Evolutionary conservation across 1,139 yeast species (phyloP).

Genomic region (Saccharomyces pastorianus): DNA sequence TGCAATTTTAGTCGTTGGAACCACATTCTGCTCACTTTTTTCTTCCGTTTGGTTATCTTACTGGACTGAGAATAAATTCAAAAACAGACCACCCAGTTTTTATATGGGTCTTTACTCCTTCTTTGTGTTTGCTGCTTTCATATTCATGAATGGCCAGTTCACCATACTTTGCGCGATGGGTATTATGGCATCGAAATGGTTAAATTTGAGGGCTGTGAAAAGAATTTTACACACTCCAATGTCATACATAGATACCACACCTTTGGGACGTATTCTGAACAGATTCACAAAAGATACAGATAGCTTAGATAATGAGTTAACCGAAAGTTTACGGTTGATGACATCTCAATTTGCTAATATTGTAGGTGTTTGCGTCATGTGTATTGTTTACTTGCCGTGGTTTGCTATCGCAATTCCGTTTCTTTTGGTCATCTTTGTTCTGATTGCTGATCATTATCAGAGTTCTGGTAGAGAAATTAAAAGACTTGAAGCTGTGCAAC

Average conservation of each 20-base stretch:
- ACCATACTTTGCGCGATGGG: conserved; percentile 48
- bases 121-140: conserved; percentile 42
- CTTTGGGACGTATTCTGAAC: conserved; percentile 62
- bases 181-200: conserved; percentile 37
- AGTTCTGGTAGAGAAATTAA: conserved; percentile 78
- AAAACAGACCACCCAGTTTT: conserved; percentile 40
- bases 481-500: conserved; percentile 66
- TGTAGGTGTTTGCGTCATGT: conserved; percentile 56
- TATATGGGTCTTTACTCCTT: conserved; percentile 66
- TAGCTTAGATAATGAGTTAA: conserved; percentile 66
- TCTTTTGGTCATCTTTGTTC: conserved; percentile 39
- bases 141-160: conserved; percentile 46
- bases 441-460: conserved; percentile 56
- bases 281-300: conserved; percentile 80
- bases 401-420: conserved; percentile 63
- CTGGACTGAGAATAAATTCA: conserved; percentile 62
- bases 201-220: conserved; percentile 47
- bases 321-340: conserved; percentile 49
- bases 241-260: conserved; percentile 61
- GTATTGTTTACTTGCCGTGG: conserved; percentile 70
- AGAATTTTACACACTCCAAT: conserved; percentile 69
- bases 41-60: conserved; percentile 79
- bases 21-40: conserved; percentile 55
- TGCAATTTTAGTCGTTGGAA: conserved; percentile 33
- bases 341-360: conserved; percentile 48